phyloP scores from a whole-genome alignment of 2,329 filamentous ascomycete species.

The Neobulgaria alba region DNA sequence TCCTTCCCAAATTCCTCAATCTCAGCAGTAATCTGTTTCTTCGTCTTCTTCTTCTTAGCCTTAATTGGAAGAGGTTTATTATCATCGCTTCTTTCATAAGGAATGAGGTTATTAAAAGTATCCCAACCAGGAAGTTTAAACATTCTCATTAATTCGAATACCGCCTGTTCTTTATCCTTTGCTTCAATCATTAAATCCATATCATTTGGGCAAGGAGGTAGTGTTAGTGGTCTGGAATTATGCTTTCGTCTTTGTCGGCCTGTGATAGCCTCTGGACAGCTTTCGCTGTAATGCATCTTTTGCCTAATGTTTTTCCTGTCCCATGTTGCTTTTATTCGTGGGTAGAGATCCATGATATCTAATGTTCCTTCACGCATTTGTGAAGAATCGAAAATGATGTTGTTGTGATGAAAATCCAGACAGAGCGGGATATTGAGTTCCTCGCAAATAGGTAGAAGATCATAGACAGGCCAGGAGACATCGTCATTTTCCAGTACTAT shows the following conservation, averaged over 20 bases:
- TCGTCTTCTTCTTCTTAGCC: constrained; percentile 33
- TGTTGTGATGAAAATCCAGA: constrained; percentile 91
- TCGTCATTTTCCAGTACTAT: constrained; percentile 93
- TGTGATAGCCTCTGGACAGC: constrained; percentile 66
- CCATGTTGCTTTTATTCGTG: constrained; percentile 79
- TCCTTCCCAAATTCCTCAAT: constrained; percentile 27
- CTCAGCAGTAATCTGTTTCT: constrained; percentile 31
- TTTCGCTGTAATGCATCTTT: constrained; percentile 97
- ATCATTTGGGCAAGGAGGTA: constrained; percentile 72
- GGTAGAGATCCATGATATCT: constrained; percentile 68
- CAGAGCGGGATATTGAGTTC: constrained; percentile 91
- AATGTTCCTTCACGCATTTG: constrained; percentile 73
- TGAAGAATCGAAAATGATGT: constrained; percentile 73
- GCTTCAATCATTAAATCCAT: constrained; percentile 99
- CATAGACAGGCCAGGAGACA: constrained; percentile 85
- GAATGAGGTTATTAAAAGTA: constrained; percentile 66
- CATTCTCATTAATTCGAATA: constrained; percentile 85
- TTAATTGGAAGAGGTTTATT: constrained; percentile 47
- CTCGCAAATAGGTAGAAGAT: constrained; percentile 81
- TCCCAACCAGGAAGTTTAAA: constrained; percentile 79
- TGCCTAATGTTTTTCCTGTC: constrained; percentile 73
- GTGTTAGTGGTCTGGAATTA: constrained; percentile 64
- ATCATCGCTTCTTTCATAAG: constrained; percentile 69
- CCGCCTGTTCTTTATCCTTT: constrained; percentile 95
- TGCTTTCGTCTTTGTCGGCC: constrained; percentile 75